These are phyloP conservation scores for Ogataea corticis DNA, from an alignment of 805 yeast genomes.

Conservation along the genomic window DNA sequence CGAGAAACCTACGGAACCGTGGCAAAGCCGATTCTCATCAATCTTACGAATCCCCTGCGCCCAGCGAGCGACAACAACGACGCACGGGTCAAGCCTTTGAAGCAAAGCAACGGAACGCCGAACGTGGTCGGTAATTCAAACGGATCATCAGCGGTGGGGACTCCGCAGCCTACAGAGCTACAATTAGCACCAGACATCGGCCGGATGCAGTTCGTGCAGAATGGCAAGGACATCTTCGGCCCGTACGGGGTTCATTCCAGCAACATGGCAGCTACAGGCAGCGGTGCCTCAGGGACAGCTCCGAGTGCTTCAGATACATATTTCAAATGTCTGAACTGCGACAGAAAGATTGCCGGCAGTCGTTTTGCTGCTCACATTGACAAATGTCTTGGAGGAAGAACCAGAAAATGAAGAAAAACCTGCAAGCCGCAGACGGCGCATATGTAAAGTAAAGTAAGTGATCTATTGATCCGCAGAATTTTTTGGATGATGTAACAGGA, in stretches of 20 bases:
- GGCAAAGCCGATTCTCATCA: constrained; percentile 26
- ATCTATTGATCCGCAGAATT: too few relatives aligned
- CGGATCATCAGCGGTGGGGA: constrained; percentile 20
- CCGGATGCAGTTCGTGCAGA: constrained; percentile 25
- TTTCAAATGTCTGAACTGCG: constrained; percentile 79
- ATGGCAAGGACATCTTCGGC: constrained; percentile 35
- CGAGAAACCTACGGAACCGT: constrained; percentile 34
- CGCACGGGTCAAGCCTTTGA: constrained; percentile 14
- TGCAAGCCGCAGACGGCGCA: too few relatives aligned
- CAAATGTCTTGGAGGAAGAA: constrained; percentile 79
- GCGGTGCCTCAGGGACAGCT: constrained; percentile 6
- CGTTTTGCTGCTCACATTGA: constrained; percentile 93
- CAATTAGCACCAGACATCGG: constrained; percentile 31
- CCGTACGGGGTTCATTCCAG: constrained; percentile 13
- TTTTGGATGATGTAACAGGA: too few relatives aligned
- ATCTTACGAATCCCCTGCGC: constrained; percentile 13
- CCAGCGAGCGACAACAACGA: neutral
- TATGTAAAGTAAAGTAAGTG: too few relatives aligned
- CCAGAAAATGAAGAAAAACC: constrained; percentile 37
- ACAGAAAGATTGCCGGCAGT: constrained; percentile 83
- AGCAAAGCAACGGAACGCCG: constrained; percentile 10
- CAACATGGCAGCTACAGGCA: constrained; percentile 11
- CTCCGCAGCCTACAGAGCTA: constrained; percentile 24
- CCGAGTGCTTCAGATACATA: constrained; percentile 40
- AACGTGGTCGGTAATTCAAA: constrained; percentile 11